phyloP scores from a whole-genome alignment of 176 grass and related monocot species.

The Avena insularis region DNA sequence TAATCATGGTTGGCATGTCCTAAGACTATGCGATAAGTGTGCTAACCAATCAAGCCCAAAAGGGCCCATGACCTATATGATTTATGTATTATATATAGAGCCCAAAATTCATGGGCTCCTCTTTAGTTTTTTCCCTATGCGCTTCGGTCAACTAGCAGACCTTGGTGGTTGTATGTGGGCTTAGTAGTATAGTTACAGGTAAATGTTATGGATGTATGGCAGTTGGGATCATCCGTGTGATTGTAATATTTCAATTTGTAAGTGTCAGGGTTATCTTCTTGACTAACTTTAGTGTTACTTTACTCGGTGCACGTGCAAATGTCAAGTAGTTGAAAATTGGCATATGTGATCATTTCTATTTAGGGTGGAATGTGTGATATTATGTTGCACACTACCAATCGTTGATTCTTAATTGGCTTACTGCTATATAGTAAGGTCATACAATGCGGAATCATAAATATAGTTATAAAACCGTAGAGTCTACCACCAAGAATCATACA shows the following conservation, averaged over 20 bases:
- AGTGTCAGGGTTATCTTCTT: neutral
- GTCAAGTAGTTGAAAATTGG: neutral
- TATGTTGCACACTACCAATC: neutral
- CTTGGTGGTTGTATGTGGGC: neutral
- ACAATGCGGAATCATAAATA: neutral
- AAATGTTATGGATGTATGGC: neutral
- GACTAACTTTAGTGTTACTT: neutral
- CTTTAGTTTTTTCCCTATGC: neutral
- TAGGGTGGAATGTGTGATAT: neutral
- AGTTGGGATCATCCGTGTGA: neutral
- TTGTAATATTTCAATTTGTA: neutral
- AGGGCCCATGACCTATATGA: neutral
- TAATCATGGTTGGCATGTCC: neutral
- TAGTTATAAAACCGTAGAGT: neutral
- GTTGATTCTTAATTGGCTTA: neutral
- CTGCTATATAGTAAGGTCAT: neutral
- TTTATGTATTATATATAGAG: neutral
- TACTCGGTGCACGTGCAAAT: neutral
- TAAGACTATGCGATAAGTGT: neutral
- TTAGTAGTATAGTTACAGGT: neutral
- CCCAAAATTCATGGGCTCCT: neutral
- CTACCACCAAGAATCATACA: neutral
- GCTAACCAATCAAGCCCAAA: neutral
- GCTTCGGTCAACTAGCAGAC: neutral
- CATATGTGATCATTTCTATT: neutral